phyloP scores from a whole-genome alignment of 2,329 filamentous ascomycete species.

The Neophaeococcomyces aloes region DNA sequence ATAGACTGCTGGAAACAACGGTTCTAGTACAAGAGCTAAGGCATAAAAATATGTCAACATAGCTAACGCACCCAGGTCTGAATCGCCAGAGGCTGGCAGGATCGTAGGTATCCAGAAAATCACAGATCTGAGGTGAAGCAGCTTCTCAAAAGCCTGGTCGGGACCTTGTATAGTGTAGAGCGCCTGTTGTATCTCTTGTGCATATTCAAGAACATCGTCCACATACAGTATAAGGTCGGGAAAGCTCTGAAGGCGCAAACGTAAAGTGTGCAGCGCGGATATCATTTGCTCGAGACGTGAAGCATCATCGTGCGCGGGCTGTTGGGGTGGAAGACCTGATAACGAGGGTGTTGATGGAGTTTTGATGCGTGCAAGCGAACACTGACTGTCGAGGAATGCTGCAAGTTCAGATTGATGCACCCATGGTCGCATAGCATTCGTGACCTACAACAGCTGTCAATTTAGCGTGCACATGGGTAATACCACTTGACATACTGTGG shows the following conservation, averaged over 20 bases:
- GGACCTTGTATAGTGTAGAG: conserved; percentile 59
- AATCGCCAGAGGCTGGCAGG: conserved; percentile 65
- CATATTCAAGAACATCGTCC: conserved; percentile 59
- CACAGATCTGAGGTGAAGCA: conserved; percentile 82
- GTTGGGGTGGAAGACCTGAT: conserved; percentile 14
- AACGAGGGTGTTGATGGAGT: conserved; percentile 27
- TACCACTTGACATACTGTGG: conserved; percentile 54
- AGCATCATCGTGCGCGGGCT: conserved; percentile 48
- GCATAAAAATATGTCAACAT: conserved; percentile 89
- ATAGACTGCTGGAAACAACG: conserved; percentile 82
- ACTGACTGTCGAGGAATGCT: conserved; percentile 32
- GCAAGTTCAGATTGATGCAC: conserved; percentile 67
- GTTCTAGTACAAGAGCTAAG: conserved; percentile 74
- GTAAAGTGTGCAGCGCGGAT: conserved; percentile 47
- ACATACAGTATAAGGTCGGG: conserved; percentile 60
- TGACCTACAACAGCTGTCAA: conserved; percentile 47
- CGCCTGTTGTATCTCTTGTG: conserved; percentile 61
- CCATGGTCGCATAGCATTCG: conserved; percentile 85
- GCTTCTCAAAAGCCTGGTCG: conserved; percentile 77
- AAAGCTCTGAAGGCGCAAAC: conserved; percentile 56
- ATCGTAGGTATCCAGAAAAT: conserved; percentile 90
- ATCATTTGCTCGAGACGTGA: conserved; percentile 57
- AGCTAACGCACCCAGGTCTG: conserved; percentile 66
- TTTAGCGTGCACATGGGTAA: background rate
- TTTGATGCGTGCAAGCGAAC: conserved; percentile 28